Evolutionary conservation across 2,329 filamentous ascomycete species (phyloP), one percentile per base, ranked within the genome.

Genomic region (Fusarium tjaetaba): DNA sequence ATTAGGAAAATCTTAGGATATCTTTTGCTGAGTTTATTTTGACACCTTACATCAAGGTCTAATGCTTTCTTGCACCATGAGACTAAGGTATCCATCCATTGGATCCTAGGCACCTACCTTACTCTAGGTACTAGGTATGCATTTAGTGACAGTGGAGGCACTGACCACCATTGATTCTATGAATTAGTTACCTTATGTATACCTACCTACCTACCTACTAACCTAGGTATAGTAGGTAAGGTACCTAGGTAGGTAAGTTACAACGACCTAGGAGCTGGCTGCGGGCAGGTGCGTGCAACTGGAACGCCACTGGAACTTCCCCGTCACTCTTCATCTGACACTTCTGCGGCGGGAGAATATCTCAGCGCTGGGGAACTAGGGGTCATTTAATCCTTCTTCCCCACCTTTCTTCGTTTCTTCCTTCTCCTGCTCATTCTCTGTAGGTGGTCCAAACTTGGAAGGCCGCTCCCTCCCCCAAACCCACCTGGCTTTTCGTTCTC

Each of bases 381-480:
- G 71, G 70, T 57, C 67, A 67, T 58, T 53, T 59, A 67, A 45
- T 57, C 61, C 61, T 77, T 68, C 72, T 78, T 75, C 76, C 63
- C 76, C 76, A 78, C 76, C 73, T 55, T 74, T 77, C 64, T 70
- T 73, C 66, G 66, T 68, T 70, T 70, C 65, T 71, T 68, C 52
- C 58, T 65, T 69, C 73, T 68, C 71, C 71, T 76, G 65, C 68
- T 57, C 61, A 66, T 65, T 64, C 58, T 61, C 58, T 76, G 65
- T 46, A 41, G 58, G 65, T 59, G 70, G 63, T 52, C 59, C 48
- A 59, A 70, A 70, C 63, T 68, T 65, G 56, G 65, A 62, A 68
- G 62, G 62, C 75, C 59, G 38, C 70, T 70, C 67, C 65, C 45
- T 66, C 61, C 58, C 71, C 42, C 59, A 70, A 69, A 57, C 42